Evolutionary conservation across 129 eudicot species (phyloP), one percentile per base, ranked within the genome.

Genomic region (Saposhnikovia divaricata): DNA sequence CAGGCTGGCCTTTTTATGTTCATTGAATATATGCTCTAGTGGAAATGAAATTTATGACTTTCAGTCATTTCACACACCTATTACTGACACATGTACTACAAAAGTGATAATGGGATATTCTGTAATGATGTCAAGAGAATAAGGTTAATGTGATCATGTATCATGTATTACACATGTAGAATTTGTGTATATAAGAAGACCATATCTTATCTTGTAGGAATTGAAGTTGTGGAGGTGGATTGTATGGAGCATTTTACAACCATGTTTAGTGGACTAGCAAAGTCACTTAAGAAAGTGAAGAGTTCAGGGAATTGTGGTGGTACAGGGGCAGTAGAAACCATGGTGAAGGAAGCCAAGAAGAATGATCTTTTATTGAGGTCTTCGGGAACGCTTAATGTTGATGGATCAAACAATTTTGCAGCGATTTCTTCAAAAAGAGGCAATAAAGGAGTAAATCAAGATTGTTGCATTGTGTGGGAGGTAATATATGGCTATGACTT

Each of bases 401-500:
- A 88, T 28, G 92, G 98, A 51, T 94, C 97, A 18, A 82, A 90
- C 55, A 91, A 91, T 84, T 84, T 90, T 61, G 97, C 92, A 51
- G 86, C 97, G 15, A 91, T 91, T 86, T 88, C 79, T 85, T 88
- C 91, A 0, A 90, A 81, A 80, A 87, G 89, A 81, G 98, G 98
- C 72, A 87, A 87, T 51, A 94, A 94, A 81, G 98, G 98, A 42
- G 92, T 87, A 16, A 94, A 91, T 78, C 98, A 94, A 85, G 98
- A 94, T 83, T 90, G 96, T 77, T 87, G 90, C 89, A 88, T 94
- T 68, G 98, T 94, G 74, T 94, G 98, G 98, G 97, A 91, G 98
- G 98, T 94, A 93, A 61, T 82, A 55, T 48, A 42, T 72, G 50
- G 19, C 19, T 0, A 65, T 7, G 0, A 37, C 51, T 23, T n/a